Evolutionary conservation across 129 eudicot species (phyloP).

Genomic region (Sambucus nigra): DNA sequence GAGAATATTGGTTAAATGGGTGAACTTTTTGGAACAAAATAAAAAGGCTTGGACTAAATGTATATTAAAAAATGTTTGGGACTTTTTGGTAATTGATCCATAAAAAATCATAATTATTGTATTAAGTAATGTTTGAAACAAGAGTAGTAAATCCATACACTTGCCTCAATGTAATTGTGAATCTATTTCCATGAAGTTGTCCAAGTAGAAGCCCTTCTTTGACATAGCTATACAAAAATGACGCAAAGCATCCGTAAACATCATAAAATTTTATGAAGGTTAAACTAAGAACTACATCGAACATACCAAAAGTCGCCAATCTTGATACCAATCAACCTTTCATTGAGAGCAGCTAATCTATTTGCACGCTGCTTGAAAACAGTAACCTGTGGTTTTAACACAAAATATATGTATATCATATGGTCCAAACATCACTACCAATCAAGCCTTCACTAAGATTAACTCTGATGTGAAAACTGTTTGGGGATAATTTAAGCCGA

Average conservation of each 20-base stretch:
- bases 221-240: slow-evolving; percentile 59
- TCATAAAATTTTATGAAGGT: slow-evolving; percentile 6
- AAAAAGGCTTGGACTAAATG: too few species aligned
- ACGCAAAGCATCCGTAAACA: slow-evolving; percentile 9
- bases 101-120: too few species aligned
- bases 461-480: not conserved
- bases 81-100: too few species aligned
- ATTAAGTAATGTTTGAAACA: not conserved
- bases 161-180: slow-evolving; percentile 83
- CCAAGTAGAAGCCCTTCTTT: slow-evolving; percentile 91
- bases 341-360: slow-evolving; percentile 68
- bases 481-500: not conserved
- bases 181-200: slow-evolving; percentile 81
- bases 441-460: not conserved
- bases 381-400: slow-evolving; percentile 47
- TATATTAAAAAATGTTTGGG: too few species aligned
- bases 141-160: too few species aligned
- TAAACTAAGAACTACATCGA: slow-evolving; percentile 6
- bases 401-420: slow-evolving; percentile 5
- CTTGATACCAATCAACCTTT: slow-evolving; percentile 73
- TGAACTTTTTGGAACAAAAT: too few species aligned
- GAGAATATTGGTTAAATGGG: too few species aligned
- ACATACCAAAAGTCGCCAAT: slow-evolving; percentile 86
- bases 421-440: not conserved
- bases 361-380: slow-evolving; percentile 77